A percentile compares a stretch with the other conserved stretches of the same genome.
Evolutionary conservation across 768 basidiomycete species (phyloP).

Genomic region (Russula foetens): DNA sequence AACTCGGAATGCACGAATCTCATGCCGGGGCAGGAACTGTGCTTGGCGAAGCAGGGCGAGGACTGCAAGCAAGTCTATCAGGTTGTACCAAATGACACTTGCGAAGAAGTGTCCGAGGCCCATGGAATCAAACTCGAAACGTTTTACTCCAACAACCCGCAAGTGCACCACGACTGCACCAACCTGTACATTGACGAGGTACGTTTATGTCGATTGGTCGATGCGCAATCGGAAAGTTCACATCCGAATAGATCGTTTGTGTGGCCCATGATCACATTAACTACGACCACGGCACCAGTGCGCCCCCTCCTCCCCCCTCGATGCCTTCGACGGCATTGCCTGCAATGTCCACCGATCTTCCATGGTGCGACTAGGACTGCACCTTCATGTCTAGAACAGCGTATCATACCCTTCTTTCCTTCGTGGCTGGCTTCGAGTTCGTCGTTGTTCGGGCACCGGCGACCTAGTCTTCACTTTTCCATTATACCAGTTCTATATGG

Average conservation of each 20-base stretch:
- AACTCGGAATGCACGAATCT: slow-evolving; percentile 55
- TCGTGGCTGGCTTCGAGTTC: not conserved
- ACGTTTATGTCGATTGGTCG: slow-evolving; percentile 19
- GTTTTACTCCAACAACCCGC: slow-evolving; percentile 66
- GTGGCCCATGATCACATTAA: not conserved
- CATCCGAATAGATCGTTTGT: not conserved
- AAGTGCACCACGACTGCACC: slow-evolving; percentile 47
- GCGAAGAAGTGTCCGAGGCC: slow-evolving; percentile 38
- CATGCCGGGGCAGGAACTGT: slow-evolving; percentile 39
- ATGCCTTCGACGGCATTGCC: not conserved
- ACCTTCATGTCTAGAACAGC: not conserved
- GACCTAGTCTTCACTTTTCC: not conserved
- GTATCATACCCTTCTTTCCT: not conserved
- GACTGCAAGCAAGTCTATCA: slow-evolving; percentile 60
- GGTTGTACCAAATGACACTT: slow-evolving; percentile 49
- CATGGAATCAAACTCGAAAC: slow-evolving; percentile 43
- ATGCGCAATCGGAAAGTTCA: not conserved
- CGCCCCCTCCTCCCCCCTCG: too few species aligned
- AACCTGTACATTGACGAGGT: slow-evolving; percentile 79
- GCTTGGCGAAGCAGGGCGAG: slow-evolving; percentile 48
- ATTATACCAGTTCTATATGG: not conserved
- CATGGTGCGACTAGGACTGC: slow-evolving; percentile 6
- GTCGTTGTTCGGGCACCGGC: not conserved
- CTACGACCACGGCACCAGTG: not conserved
- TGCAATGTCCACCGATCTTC: not conserved